A percentile compares a stretch with the other conserved stretches of the same genome.
phyloP scores from a whole-genome alignment of 1,284 basidiomycete genomes.

The Wolfiporia cocos region DNA sequence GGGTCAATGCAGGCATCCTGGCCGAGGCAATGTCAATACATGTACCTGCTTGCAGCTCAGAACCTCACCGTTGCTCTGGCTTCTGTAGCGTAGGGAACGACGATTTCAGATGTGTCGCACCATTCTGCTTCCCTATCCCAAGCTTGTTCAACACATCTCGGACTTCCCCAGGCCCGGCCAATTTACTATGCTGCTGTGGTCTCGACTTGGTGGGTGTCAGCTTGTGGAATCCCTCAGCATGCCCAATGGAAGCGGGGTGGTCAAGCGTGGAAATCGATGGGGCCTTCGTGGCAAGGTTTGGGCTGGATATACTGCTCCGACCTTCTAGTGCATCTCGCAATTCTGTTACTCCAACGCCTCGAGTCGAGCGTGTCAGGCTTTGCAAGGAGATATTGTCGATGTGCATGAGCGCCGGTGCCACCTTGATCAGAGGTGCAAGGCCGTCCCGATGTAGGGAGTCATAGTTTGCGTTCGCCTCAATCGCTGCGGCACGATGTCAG shows the following conservation, averaged over 20 bases:
- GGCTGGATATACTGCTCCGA: conserved; percentile 72
- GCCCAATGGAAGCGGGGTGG: conserved; percentile 46
- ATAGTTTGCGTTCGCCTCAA: conserved; percentile 54
- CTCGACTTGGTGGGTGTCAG: conserved; percentile 43
- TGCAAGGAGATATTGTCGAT: conserved; percentile 83
- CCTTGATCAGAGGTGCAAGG: conserved; percentile 65
- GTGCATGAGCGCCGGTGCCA: conserved; percentile 81
- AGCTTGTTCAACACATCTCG: conserved; percentile 71
- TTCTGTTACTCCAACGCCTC: conserved; percentile 80
- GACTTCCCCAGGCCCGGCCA: conserved; percentile 62
- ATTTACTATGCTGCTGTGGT: conserved; percentile 41
- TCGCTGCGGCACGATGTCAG: conserved; percentile 30
- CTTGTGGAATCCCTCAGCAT: conserved; percentile 36
- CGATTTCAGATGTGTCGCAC: conserved; percentile 53
- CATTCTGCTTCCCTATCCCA: conserved; percentile 68
- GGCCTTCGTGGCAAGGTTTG: conserved; percentile 46
- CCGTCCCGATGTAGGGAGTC: conserved; percentile 59
- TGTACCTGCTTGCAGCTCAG: not conserved
- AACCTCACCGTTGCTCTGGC: conserved; percentile 30
- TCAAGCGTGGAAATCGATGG: conserved; percentile 74
- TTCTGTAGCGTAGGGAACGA: conserved; percentile 52
- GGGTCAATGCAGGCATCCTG: conserved; percentile 19
- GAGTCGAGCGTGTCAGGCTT: conserved; percentile 67
- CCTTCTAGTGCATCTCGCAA: conserved; percentile 83
- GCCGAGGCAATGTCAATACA: not conserved